phyloP scores from a whole-genome alignment of 2,329 filamentous ascomycete genomes.

The Rasamsonia emersonii region DNA sequence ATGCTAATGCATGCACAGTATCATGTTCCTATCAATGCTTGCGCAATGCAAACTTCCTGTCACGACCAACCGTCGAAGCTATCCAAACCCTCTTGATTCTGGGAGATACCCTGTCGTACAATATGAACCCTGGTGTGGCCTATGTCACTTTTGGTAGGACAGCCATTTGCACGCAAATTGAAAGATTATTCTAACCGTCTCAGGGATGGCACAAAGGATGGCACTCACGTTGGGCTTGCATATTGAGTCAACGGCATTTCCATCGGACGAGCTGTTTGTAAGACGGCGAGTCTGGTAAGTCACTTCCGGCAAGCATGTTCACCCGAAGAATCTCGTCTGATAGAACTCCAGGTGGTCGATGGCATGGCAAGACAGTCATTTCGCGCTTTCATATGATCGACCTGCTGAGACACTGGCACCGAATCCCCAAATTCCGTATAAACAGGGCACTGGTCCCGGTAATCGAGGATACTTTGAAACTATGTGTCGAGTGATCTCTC shows the following conservation, averaged over 20 bases:
- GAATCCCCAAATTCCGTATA: constrained; percentile 42
- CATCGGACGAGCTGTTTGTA: constrained; percentile 38
- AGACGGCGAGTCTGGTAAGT: constrained; percentile 36
- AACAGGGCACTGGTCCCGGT: constrained; percentile 39
- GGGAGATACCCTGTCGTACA: constrained; percentile 53
- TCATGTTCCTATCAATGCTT: constrained; percentile 59
- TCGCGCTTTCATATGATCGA: constrained; percentile 55
- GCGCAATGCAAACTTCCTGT: constrained; percentile 56
- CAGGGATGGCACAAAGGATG: constrained; percentile 51
- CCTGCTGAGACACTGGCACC: constrained; percentile 47
- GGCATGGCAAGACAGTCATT: constrained; percentile 56
- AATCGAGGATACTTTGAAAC: constrained; percentile 50
- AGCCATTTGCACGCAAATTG: background rate
- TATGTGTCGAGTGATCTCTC: constrained; percentile 47
- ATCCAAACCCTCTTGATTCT: constrained; percentile 55
- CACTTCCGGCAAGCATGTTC: background rate
- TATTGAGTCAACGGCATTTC: constrained; percentile 47
- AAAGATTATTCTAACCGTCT: constrained; percentile 3
- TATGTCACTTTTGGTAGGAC: constrained; percentile 49
- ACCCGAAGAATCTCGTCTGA: background rate
- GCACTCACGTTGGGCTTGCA: constrained; percentile 54
- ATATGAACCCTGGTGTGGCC: constrained; percentile 56
- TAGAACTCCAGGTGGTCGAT: constrained; percentile 46
- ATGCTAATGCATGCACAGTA: constrained; percentile 33
- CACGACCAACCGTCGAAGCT: constrained; percentile 51